Evolutionary conservation across 257 asterid species (phyloP).

Genomic region (Solanum arcanum): DNA sequence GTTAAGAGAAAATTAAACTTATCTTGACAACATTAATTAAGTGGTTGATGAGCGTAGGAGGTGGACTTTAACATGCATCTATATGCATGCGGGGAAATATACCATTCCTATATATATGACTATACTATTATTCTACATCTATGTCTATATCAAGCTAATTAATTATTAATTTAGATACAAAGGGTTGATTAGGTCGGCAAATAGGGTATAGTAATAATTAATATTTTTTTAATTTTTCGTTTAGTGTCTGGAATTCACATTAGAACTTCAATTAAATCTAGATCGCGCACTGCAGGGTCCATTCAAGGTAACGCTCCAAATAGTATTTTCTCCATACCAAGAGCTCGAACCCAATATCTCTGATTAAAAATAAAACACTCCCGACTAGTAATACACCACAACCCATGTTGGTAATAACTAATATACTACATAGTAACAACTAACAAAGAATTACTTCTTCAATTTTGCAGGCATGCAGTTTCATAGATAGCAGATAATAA

Average conservation of each 20-base stretch:
- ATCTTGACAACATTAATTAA: not conserved
- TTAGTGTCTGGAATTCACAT: no score
- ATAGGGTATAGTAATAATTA: not conserved
- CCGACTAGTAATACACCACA: no score
- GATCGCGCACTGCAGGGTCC: no score
- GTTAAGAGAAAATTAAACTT: not conserved
- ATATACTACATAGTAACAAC: not conserved
- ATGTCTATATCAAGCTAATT: not conserved
- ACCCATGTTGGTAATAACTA: not conserved
- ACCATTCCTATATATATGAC: not conserved
- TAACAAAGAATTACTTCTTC: not conserved
- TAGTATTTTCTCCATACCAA: no score
- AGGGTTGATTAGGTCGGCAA: not conserved
- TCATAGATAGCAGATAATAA: not conserved
- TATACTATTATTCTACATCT: not conserved
- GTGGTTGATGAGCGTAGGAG: not conserved
- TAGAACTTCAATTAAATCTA: no score
- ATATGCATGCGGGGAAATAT: not conserved
- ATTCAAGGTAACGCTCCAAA: no score
- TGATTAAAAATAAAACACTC: no score
- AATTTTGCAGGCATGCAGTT: not conserved
- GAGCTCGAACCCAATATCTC: no score
- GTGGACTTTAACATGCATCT: not conserved
- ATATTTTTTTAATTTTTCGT: no score
- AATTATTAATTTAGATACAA: not conserved